Conservation (phyloP, 768 basidiomycete genomes). For the Mycena alexandri region DNA sequence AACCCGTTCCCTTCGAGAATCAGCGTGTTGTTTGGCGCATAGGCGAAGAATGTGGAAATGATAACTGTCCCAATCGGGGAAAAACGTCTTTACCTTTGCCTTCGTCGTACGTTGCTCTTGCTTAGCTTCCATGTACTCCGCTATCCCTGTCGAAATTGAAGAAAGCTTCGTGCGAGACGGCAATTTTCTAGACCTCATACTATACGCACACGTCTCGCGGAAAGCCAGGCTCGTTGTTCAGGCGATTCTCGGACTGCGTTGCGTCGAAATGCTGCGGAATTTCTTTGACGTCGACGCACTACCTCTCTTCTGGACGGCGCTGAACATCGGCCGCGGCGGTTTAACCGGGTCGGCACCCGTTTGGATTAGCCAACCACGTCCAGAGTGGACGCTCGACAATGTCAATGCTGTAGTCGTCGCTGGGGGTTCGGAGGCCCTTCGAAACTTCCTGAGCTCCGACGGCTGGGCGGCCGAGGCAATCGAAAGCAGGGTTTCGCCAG, state of each 20-base stretch:
- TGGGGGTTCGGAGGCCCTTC: neutral
- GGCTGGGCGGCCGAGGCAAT: neutral
- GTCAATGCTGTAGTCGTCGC: neutral
- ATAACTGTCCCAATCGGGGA: neutral
- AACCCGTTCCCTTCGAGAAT: neutral
- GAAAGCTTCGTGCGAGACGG: neutral
- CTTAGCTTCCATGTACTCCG: slow-evolving; percentile 7
- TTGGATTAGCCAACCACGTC: neutral
- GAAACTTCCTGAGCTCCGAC: neutral
- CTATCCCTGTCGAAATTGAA: neutral
- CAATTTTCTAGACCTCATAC: neutral
- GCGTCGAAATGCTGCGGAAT: neutral
- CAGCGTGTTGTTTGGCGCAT: neutral
- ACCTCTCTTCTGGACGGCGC: neutral
- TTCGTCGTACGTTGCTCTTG: no score
- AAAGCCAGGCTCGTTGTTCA: neutral
- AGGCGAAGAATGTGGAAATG: neutral
- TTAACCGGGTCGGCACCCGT: neutral
- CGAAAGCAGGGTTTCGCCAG: no score
- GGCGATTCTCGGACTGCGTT: neutral
- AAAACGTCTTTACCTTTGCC: no score
- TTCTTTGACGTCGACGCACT: neutral
- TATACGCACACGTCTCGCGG: neutral
- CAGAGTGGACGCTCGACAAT: neutral
- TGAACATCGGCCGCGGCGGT: neutral